Evolutionary conservation across 2,329 filamentous ascomycete species (phyloP).

Genomic region (Ophiostoma triangulosporum): DNA sequence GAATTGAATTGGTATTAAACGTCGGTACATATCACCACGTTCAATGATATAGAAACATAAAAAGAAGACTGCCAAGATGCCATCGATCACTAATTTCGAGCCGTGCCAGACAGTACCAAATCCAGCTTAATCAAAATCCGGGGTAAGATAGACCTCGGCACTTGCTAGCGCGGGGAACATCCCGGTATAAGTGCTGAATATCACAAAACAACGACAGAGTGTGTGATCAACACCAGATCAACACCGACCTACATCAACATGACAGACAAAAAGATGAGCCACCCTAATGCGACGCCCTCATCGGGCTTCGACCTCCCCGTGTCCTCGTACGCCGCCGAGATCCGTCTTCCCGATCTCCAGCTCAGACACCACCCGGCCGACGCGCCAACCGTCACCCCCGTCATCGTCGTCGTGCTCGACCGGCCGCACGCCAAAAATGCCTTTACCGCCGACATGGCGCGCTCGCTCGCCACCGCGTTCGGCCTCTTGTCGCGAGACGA

Average conservation of each 20-base stretch:
- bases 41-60: too few species aligned
- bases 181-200: background rate
- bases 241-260: background rate
- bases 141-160: background rate
- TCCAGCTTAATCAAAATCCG: background rate
- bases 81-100: too few species aligned
- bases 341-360: conserved; percentile 30
- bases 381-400: conserved; percentile 42
- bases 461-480: conserved; percentile 43
- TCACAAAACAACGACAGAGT: background rate
- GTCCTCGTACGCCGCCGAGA: conserved; percentile 25
- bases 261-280: background rate
- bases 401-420: conserved; percentile 50
- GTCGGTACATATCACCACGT: too few species aligned
- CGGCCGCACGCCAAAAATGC: conserved; percentile 55
- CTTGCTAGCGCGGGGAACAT: background rate
- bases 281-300: background rate
- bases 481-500: conserved; percentile 36
- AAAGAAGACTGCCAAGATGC: too few species aligned
- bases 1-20: too few species aligned
- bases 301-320: background rate
- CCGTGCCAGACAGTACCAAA: too few species aligned
- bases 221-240: too few species aligned
- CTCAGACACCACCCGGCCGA: conserved; percentile 35
- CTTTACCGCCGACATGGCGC: conserved; percentile 51